Conservation (phyloP, 2,329 filamentous ascomycete genomes). For the Alternaria ethzedia region DNA sequence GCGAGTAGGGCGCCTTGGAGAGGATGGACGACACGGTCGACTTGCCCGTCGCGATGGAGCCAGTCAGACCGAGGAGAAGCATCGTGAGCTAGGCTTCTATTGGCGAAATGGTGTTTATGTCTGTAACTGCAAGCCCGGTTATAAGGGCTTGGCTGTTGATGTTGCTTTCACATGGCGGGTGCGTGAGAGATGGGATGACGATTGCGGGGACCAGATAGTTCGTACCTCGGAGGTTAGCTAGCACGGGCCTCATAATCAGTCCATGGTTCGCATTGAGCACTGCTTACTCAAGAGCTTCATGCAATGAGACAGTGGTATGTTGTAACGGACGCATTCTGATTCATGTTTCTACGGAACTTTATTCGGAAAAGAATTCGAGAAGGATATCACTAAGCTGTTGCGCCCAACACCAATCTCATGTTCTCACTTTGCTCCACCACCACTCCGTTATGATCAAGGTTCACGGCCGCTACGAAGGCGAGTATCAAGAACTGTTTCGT, state of each 20-base stretch:
- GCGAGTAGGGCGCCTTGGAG: constrained; percentile 76
- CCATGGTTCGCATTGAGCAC: background rate
- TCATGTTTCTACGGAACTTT: background rate
- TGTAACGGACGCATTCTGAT: background rate
- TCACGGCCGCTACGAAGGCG: background rate
- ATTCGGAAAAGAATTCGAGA: background rate
- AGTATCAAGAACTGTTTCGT: background rate
- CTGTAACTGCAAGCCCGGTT: background rate
- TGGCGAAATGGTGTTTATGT: background rate
- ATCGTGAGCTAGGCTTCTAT: constrained; percentile 57
- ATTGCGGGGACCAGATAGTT: constrained; percentile 15
- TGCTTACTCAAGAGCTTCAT: background rate
- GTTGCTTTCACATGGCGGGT: constrained; percentile 7
- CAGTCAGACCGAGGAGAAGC: constrained; percentile 94
- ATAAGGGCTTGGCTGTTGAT: background rate
- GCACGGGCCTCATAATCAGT: background rate
- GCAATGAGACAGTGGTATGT: background rate
- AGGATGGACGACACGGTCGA: constrained; percentile 91
- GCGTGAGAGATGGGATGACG: constrained; percentile 11
- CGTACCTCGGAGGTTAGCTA: constrained; percentile 15
- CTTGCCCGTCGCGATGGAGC: constrained; percentile 97
- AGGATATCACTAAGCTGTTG: constrained; percentile 7
- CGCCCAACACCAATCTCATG: background rate
- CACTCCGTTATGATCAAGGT: background rate
- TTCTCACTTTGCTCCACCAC: background rate